Conservation (phyloP, 2,329 filamentous ascomycete species). For the Colletotrichum sp. region DNA sequence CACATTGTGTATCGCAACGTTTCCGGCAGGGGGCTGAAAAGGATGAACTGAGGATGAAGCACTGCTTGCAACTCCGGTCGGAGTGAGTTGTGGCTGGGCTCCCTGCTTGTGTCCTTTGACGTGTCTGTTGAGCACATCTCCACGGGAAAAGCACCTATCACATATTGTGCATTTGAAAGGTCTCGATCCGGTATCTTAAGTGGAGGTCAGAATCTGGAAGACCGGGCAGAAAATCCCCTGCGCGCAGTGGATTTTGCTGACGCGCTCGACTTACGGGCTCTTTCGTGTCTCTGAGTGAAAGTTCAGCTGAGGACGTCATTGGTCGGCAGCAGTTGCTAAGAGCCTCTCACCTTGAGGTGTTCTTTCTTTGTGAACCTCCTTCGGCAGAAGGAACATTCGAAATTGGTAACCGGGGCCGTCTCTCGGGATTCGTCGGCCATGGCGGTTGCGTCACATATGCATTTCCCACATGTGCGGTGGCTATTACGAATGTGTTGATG, state of each 20-base stretch:
- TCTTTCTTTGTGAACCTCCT: slow-evolving; percentile 1
- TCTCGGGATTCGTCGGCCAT: neutral
- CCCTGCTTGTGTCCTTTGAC: neutral
- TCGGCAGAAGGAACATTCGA: neutral
- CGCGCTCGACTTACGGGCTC: neutral
- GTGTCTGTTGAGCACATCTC: neutral
- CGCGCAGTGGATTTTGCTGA: neutral
- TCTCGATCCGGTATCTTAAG: neutral
- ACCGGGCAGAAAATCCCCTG: neutral
- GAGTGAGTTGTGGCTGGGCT: neutral
- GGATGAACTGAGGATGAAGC: neutral
- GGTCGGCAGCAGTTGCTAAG: neutral
- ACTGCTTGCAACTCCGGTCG: neutral
- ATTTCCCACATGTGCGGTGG: neutral
- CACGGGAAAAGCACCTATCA: neutral
- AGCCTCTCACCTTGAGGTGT: neutral
- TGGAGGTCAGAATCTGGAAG: neutral
- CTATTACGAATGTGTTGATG: neutral
- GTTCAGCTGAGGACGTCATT: neutral
- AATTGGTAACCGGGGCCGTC: neutral
- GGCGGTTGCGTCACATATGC: neutral
- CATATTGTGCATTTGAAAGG: slow-evolving; percentile 1
- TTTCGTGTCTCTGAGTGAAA: neutral
- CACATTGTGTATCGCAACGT: neutral
- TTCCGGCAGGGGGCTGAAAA: neutral